Base-by-base conservation (phyloP, 495 filamentous ascomycete genomes). In the Neurospora discreta region DNA sequence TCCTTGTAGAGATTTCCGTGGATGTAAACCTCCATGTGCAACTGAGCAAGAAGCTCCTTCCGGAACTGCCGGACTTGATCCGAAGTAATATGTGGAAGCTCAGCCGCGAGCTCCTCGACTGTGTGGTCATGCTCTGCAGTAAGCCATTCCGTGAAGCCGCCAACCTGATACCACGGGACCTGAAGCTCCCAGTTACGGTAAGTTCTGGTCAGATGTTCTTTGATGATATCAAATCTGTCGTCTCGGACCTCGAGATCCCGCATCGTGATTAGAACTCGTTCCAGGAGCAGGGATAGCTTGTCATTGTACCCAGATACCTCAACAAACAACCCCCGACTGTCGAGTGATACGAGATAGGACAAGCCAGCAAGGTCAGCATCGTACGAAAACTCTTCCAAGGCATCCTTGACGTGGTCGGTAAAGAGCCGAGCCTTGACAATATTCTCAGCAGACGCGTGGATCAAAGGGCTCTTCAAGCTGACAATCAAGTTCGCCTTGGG, bases 1-100 rank as follows among this genome's bases (percentile, higher is more conserved):
- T 98, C 94, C 80, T 95, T 97, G 85, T 96, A 92, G 23, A 99
- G 79, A 80, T 99, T 99, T 73, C 95, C 95, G 74, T 98, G 95
- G 20, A 90, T 90, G 69, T 97, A 86, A 7, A 91, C 85, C 78
- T 99, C 96, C 74, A 98, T 91, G 75, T 97, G 91, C 74, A 93
- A 85, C 78, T 98, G 94, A 38, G 87, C 86, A 40, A 98, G 84
- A 44, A 97, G 79, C 74, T 94, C 89, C 33, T 91, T 91, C 77
- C 91, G 91, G 84, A 97, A 98, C 23, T 81, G 81, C 38, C 89
- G 84, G 11, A 98, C 87, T 72, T 93, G 92, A 9, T 91, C 88
- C 6, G 89, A 84, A 3, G 91, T 91, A 69, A 97, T 86, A 68
- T 86, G 84, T 33, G 90, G 88, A 23, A 98, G 78, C 75, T 97